Conservation (phyloP, 352 stramenopile species). For the Thraustochytrium sp. region DNA sequence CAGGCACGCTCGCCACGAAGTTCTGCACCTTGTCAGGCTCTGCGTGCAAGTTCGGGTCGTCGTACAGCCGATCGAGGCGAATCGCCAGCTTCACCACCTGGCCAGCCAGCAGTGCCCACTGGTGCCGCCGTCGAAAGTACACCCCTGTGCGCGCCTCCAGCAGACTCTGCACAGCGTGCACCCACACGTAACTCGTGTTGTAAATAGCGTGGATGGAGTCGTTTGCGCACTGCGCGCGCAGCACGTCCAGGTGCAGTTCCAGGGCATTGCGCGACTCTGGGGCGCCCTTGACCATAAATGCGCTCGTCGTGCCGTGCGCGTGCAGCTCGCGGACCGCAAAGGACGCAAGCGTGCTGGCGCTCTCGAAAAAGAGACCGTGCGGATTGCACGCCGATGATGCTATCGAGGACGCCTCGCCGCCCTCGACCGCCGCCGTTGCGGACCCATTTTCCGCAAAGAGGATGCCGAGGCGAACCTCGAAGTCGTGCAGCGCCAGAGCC, state of each 20-base stretch:
- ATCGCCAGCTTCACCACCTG: constrained; percentile 2
- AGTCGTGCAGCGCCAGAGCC: background rate
- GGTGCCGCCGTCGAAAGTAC: constrained; percentile 8
- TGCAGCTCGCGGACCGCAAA: background rate
- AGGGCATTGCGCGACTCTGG: background rate
- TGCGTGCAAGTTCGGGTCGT: background rate
- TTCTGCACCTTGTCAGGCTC: constrained; percentile 35
- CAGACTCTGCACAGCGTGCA: background rate
- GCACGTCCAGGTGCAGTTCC: background rate
- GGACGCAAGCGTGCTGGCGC: background rate
- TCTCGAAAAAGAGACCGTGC: background rate
- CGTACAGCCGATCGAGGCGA: constrained; percentile 10
- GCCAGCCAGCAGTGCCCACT: constrained; percentile 36
- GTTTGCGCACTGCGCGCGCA: background rate
- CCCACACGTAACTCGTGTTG: constrained; percentile 12
- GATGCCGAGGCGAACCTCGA: background rate
- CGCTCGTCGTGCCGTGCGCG: background rate
- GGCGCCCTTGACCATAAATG: too few species aligned
- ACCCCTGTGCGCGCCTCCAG: background rate
- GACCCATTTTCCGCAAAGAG: background rate
- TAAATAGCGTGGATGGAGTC: constrained; percentile 25
- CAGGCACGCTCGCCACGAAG: background rate
- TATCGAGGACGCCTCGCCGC: background rate
- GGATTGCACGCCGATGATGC: too few species aligned
- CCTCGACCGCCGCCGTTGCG: background rate